Conservation (phyloP, 1,139 yeast genomes). For the Pneumocystis wakefieldiae region DNA sequence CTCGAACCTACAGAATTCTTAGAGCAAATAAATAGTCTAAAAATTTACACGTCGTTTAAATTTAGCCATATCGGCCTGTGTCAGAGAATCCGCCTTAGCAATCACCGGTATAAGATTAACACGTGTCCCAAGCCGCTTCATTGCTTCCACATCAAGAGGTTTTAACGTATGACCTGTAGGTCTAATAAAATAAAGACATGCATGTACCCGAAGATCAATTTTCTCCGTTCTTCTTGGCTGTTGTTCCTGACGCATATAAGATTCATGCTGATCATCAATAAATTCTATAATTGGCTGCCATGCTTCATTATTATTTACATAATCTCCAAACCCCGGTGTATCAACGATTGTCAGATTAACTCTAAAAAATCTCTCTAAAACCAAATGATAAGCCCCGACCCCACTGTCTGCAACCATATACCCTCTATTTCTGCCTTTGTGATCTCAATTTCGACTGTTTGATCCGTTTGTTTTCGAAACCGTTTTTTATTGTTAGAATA, state of each 20-base stretch:
- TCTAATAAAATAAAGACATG: conserved; percentile 83
- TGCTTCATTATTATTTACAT: conserved; percentile 78
- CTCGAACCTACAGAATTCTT: conserved; percentile 35
- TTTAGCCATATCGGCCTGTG: conserved; percentile 62
- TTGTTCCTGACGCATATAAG: conserved; percentile 88
- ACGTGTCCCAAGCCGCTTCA: conserved; percentile 74
- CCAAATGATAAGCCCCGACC: too few species aligned
- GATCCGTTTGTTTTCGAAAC: conserved; percentile 58
- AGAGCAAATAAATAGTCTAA: too few species aligned
- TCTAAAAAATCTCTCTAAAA: conserved; percentile 32
- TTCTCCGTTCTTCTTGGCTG: conserved; percentile 59
- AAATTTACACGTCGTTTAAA: conserved; percentile 51
- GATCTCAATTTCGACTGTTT: conserved; percentile 83
- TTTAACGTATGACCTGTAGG: conserved; percentile 92
- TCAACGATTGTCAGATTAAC: conserved; percentile 79
- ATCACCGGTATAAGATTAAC: conserved; percentile 90
- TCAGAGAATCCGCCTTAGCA: conserved; percentile 86
- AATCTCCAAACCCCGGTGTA: conserved; percentile 97
- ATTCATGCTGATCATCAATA: conserved; percentile 92
- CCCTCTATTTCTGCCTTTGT: conserved; percentile 85
- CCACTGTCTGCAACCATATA: too few species aligned
- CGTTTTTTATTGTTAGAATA: conserved; percentile 52
- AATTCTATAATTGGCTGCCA: conserved; percentile 92
- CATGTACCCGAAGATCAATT: conserved; percentile 78
- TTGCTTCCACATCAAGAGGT: conserved; percentile 86